Evolutionary conservation across 2,329 filamentous ascomycete species (phyloP).

Genomic region (Hymenoscyphus salicellus): DNA sequence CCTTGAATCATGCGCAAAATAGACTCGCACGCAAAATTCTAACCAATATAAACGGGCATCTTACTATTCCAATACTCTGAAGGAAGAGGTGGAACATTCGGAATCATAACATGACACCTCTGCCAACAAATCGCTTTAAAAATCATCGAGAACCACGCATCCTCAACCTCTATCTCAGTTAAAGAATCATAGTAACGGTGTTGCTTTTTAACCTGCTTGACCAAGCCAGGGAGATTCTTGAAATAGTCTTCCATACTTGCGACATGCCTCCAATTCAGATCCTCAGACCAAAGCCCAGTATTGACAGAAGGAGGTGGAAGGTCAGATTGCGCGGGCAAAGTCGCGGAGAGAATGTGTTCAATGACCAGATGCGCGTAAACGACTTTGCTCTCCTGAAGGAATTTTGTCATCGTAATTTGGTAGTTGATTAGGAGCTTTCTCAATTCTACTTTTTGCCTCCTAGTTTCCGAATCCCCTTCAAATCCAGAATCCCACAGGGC

Average conservation of each 20-base stretch:
- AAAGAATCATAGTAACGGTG: neutral
- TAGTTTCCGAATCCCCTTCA: neutral
- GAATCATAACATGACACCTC: constrained; percentile 17
- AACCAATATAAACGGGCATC: constrained; percentile 24
- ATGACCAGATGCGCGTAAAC: constrained; percentile 9
- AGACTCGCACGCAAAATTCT: neutral
- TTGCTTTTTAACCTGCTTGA: neutral
- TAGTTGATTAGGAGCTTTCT: constrained; percentile 6
- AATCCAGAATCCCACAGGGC: constrained; percentile 8
- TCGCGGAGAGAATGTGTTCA: neutral
- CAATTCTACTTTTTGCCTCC: neutral
- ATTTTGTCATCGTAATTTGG: constrained; percentile 12
- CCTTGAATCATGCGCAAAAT: neutral
- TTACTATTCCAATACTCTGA: constrained; percentile 20
- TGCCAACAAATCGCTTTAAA: constrained; percentile 21
- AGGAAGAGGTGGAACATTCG: constrained; percentile 13
- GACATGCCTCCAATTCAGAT: constrained; percentile 5
- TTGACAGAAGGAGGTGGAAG: neutral
- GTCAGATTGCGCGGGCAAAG: neutral
- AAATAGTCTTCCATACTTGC: constrained; percentile 13
- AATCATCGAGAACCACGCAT: constrained; percentile 22
- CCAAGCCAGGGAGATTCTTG: constrained; percentile 10
- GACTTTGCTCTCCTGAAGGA: constrained; percentile 7
- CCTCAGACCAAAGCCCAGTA: neutral
- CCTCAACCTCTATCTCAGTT: no score